Conservation (phyloP, 495 filamentous ascomycete genomes). For the Poronia punctata region DNA sequence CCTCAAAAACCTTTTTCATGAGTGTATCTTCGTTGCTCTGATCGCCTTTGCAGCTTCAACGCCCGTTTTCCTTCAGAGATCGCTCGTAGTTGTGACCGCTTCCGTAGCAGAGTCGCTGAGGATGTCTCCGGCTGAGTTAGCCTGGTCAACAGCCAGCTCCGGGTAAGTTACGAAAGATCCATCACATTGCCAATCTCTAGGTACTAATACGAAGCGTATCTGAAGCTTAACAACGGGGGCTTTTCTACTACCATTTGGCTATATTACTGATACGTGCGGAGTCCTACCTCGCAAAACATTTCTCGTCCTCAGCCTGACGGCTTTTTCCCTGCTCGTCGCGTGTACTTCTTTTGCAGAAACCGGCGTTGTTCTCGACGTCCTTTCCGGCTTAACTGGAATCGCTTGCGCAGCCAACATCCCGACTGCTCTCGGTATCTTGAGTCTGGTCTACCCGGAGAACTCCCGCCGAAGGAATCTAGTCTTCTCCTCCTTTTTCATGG, state of each 20-base stretch:
- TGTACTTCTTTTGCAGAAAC: constrained; percentile 48
- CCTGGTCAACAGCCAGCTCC: constrained; percentile 53
- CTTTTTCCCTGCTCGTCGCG: constrained; percentile 46
- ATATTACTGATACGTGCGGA: constrained; percentile 44
- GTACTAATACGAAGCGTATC: constrained; percentile 1
- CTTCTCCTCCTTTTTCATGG: constrained; percentile 57
- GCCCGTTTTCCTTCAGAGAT: constrained; percentile 49
- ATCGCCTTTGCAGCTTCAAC: constrained; percentile 60
- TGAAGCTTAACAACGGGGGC: constrained; percentile 47
- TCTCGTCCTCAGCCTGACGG: constrained; percentile 47
- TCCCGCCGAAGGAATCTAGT: constrained; percentile 53
- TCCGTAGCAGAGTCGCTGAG: constrained; percentile 50
- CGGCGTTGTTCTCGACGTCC: constrained; percentile 48
- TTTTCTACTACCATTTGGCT: constrained; percentile 56
- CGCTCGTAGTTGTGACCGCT: constrained; percentile 51
- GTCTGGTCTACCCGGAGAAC: constrained; percentile 44
- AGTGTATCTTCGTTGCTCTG: constrained; percentile 54
- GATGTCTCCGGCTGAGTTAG: constrained; percentile 56
- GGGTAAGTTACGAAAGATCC: constrained; percentile 32
- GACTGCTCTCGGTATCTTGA: constrained; percentile 54
- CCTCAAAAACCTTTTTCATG: constrained; percentile 51
- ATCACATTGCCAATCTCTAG: constrained; percentile 16
- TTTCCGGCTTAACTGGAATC: constrained; percentile 53
- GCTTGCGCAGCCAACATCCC: constrained; percentile 53
- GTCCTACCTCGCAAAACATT: constrained; percentile 52